Base-by-base conservation (phyloP, 2,329 filamentous ascomycete species). In the Microcera coccophila region DNA sequence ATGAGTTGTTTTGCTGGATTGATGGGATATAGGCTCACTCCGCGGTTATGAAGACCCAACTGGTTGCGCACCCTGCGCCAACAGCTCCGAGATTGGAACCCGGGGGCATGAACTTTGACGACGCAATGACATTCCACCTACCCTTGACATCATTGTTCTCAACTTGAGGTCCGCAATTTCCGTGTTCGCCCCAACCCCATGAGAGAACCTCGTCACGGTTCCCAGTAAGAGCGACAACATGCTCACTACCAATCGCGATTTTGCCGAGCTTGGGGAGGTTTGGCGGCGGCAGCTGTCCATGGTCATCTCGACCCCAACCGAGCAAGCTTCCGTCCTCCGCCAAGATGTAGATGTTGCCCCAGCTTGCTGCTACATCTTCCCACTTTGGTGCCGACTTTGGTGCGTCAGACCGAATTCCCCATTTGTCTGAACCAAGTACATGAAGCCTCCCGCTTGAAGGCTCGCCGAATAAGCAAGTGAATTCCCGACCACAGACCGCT, bases 121-220 rank as follows among this genome's bases (percentile, higher is more conserved):
- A 76, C 17, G 76, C 75, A 58, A 94, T 78, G 45, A 79, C 68
- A 59, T 84, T 90, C 73, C 78, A 87, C 46, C 73, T 73, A 9
- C 78, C 84, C 50, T 83, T 84, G 35, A 90, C 81, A 64, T 87
- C 79, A 38, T 80, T 81, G 48, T 76, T 70, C 15, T 75, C 69
- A 48, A 81, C 79, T 11, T 76, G 71, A 26, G 81, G 78, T 3
- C 93, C 93, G 63, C 93, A 98, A 62, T 98, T 98, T 2, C 93
- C 93, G 67, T 98, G 93, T 66, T 97, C 91, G 2, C 90, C 90
- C 93, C 93, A 98, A 16, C 93, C 93, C 89, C 91, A 97, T 2
- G 87, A 79, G 37, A 94, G 67, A 1, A 95, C 80, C 14, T 28
- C 24, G 38, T 83, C 77, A 2, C 80, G 80, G 16, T 76, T 71